A percentile compares a stretch with the other conserved stretches of the same genome.
phyloP scores from a whole-genome alignment of 768 basidiomycete genomes.

The Leccinum pellstonianum region DNA sequence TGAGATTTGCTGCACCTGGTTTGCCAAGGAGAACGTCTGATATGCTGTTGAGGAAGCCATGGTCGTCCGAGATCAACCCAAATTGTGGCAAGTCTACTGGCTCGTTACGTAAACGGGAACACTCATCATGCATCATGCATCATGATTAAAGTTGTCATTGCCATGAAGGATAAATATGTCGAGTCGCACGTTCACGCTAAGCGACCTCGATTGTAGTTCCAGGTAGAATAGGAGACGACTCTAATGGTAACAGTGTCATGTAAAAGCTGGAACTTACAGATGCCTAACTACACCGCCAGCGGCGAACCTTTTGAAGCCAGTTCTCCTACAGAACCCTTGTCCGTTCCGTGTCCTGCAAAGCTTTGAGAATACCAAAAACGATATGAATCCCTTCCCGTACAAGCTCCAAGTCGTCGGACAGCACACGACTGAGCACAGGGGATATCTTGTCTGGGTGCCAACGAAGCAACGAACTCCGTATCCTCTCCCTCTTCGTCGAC shows the following conservation, averaged over 20 bases:
- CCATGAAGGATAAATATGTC: too few relatives aligned
- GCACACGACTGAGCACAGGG: slow-evolving; percentile 41
- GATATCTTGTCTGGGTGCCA: slow-evolving; percentile 72
- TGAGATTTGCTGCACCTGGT: slow-evolving; percentile 67
- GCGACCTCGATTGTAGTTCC: neutral
- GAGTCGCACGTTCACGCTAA: too few relatives aligned
- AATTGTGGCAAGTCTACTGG: neutral
- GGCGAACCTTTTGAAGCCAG: neutral
- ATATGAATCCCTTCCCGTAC: slow-evolving; percentile 47
- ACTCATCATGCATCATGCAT: too few relatives aligned
- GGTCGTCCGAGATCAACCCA: neutral
- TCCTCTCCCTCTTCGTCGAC: slow-evolving; percentile 48
- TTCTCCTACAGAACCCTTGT: slow-evolving; percentile 8
- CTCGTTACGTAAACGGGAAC: neutral
- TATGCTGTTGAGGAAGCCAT: slow-evolving; percentile 58
- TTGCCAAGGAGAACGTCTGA: slow-evolving; percentile 69
- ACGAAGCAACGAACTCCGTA: slow-evolving; percentile 59
- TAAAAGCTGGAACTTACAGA: neutral
- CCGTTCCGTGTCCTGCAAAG: slow-evolving; percentile 35
- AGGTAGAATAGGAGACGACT: neutral
- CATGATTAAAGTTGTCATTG: too few relatives aligned
- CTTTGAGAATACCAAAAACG: slow-evolving; percentile 39
- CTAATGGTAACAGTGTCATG: neutral
- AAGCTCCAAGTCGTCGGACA: slow-evolving; percentile 42
- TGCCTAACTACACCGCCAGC: slow-evolving; percentile 9